These are phyloP conservation scores for Camelina sativa DNA, from an alignment of 345 rosid genomes.

Conservation along the genomic window DNA sequence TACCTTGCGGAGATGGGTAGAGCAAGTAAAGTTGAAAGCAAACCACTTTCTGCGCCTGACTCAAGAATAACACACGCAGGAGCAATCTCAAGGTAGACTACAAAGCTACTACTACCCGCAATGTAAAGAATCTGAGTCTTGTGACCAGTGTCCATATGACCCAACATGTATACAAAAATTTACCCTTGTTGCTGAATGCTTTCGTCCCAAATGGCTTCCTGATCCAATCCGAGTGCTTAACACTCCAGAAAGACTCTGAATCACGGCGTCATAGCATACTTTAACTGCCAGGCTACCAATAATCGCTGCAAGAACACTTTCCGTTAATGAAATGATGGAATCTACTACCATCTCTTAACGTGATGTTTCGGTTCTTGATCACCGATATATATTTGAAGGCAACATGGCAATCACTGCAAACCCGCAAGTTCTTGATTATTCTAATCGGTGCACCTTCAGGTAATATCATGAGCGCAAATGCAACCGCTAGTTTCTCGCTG, in stretches of 20 bases:
- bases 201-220: constrained; percentile 76
- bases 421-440: constrained; percentile 77
- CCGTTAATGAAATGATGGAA: constrained; percentile 82
- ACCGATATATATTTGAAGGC: constrained; percentile 72
- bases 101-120: constrained; percentile 51
- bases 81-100: constrained; percentile 61
- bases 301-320: constrained; percentile 79
- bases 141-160: constrained; percentile 56
- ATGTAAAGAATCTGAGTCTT: constrained; percentile 73
- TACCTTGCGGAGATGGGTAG: constrained; percentile 42
- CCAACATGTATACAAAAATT: constrained; percentile 63
- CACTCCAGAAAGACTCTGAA: constrained; percentile 71
- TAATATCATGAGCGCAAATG: constrained; percentile 63
- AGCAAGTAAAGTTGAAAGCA: constrained; percentile 73
- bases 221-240: constrained; percentile 75
- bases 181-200: constrained; percentile 71
- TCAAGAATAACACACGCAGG: constrained; percentile 81
- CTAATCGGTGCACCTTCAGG: constrained; percentile 65
- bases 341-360: constrained; percentile 76
- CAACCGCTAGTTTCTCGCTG: constrained; percentile 81
- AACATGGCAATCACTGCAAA: constrained; percentile 77
- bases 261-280: constrained; percentile 29
- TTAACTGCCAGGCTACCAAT: constrained; percentile 53
- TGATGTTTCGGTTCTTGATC: constrained; percentile 64
- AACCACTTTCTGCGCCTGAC: constrained; percentile 82